Conservation (phyloP, 176 grass and related monocot genomes). For the Eleusine indica region DNA sequence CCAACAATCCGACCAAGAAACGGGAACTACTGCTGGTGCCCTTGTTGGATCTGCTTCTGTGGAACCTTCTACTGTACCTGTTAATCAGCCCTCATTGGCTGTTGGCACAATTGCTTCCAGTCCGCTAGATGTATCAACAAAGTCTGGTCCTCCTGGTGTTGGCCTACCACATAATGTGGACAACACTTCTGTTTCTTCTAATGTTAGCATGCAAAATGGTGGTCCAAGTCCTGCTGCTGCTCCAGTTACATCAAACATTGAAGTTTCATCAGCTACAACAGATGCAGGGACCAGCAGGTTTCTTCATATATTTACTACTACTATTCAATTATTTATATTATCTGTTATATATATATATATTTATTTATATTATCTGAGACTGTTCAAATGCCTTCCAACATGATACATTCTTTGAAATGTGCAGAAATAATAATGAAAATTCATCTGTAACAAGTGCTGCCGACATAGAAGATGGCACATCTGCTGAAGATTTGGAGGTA, state of each 20-base stretch:
- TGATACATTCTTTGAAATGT: conserved; percentile 27
- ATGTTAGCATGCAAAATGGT: conserved; percentile 43
- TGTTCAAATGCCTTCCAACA: conserved; percentile 3
- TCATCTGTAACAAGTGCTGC: conserved; percentile 28
- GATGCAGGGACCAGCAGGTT: conserved; percentile 54
- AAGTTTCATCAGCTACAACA: conserved; percentile 32
- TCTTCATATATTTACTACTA: not conserved
- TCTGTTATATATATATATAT: too few relatives aligned
- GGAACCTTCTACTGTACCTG: conserved; percentile 36
- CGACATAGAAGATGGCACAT: conserved; percentile 58
- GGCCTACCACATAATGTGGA: conserved; percentile 39
- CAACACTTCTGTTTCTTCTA: conserved; percentile 41
- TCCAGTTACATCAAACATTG: conserved; percentile 35
- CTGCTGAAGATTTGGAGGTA: conserved; percentile 88
- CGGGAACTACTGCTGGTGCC: conserved; percentile 39
- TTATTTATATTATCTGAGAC: conserved; percentile 9
- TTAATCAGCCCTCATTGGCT: conserved; percentile 45
- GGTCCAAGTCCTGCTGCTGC: conserved; percentile 30
- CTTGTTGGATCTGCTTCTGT: conserved; percentile 38
- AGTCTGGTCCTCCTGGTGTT: conserved; percentile 41
- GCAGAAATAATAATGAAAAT: conserved; percentile 59
- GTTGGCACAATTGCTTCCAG: conserved; percentile 45
- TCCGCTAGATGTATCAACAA: conserved; percentile 42
- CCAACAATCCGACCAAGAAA: conserved; percentile 42
- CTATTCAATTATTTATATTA: conserved; percentile 22